Evolutionary conservation across 176 grass and related monocot species (phyloP), one percentile per base, ranked within the genome.

Genomic region (Musa acuminata): DNA sequence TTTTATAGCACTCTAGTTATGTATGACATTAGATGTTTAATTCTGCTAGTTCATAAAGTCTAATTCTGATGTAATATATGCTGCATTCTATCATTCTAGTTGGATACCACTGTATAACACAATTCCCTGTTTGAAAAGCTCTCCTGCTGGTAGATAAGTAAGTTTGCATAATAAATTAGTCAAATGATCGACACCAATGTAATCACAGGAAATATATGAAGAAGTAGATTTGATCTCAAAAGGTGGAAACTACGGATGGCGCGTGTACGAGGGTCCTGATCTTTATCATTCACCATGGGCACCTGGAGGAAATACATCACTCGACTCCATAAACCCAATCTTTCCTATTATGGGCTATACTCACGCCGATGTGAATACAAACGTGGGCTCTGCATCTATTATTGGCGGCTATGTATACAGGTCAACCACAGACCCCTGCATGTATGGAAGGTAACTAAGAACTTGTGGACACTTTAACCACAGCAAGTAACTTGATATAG

Each of bases 241-340:
- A 49, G 93, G 78, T 25, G 90, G 93, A 62, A 92, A 97, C 83
- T 97, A 97, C 24, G 90, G 93, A 73, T 97, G 90, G 93, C 83
- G 93, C 26, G 72, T 88, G 17, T 90, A 80, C 69, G 87, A 97
- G 79, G 89, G 87, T 13, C 8, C 16, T 0, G 19, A 65, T 67
- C 1, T 51, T 22, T 92, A 72, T 78, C 43, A 21, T 6, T 74
- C 87, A n/a, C 66, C 52, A 48, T 77, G 73, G 9, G 82, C 65
- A 2, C 93, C 87, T 8, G 90, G 93, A 55, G 89, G 86, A 21
- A 97, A 97, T 82, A 96, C 87, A 57, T 90, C 89, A 1, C 72
- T 62, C 52, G 49, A 51, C 71, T 75, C 85, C 51, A 90, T 96
- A 51, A 54, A 87, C 67, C 83, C 89, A 9, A 96, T 96, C 78